phyloP scores from a whole-genome alignment of 352 stramenopile species.

The Globisporangium solare region DNA sequence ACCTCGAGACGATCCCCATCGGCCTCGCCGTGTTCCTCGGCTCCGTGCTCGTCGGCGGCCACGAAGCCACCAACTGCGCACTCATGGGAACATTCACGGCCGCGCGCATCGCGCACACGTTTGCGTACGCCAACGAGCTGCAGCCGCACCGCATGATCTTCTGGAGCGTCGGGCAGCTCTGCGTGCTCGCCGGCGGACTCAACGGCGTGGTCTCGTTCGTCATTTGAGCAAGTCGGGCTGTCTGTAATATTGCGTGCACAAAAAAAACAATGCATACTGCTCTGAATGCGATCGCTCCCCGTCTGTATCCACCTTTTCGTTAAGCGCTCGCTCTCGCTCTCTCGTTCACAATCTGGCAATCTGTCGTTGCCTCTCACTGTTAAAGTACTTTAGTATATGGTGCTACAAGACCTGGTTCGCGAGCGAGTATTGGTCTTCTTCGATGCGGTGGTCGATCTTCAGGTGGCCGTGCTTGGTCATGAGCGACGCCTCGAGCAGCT shows the following conservation, averaged over 20 bases:
- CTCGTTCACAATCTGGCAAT: too few species aligned
- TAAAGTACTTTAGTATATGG: too few species aligned
- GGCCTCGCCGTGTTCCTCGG: conserved; percentile 35
- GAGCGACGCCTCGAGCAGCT: conserved; percentile 41
- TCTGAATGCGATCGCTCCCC: background rate
- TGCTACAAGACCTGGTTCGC: conserved; percentile 25
- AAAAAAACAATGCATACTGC: too few species aligned
- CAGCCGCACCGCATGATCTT: conserved; percentile 11
- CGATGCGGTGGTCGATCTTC: conserved; percentile 31
- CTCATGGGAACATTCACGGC: conserved; percentile 9
- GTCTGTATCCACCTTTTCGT: too few species aligned
- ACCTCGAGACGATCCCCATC: conserved; percentile 43
- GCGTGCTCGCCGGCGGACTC: conserved; percentile 29
- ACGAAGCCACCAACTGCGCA: conserved; percentile 38
- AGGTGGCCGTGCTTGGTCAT: conserved; percentile 62
- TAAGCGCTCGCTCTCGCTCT: too few species aligned
- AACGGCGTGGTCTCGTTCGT: conserved; percentile 36
- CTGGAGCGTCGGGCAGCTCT: conserved; percentile 30
- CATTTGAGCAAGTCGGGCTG: background rate
- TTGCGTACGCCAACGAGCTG: too few species aligned
- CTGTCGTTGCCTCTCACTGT: too few species aligned
- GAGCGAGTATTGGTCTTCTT: conserved; percentile 37
- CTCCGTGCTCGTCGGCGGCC: conserved; percentile 32
- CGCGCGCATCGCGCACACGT: too few species aligned
- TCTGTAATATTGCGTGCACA: too few species aligned